Base-by-base conservation (phyloP, 352 stramenopile genomes). In the Pythium graminicola region DNA sequence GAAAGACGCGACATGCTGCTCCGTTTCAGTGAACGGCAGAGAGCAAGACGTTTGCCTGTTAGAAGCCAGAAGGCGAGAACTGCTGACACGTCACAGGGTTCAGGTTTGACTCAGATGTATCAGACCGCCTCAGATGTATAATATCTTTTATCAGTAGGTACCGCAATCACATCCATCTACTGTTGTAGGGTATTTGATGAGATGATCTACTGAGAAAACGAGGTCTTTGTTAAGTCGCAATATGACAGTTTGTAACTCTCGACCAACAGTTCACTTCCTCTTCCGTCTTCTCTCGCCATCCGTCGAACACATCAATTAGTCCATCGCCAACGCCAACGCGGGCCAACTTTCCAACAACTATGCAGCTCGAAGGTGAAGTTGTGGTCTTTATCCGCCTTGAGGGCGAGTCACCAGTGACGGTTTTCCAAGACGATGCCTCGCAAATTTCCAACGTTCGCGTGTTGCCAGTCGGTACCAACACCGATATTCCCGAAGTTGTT, bases 331-430 rank as follows among this genome's bases (percentile, higher is more conserved):
- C 20, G 2, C 24, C 5, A 2, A 23, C 40, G 11, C 16, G 31
- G 6, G 6, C 36, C 36, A 42, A 46, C 22, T 48, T 29, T 47
- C 23, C 48, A 47, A 27, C 35, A 9, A 46, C 1, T 9, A 67
- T 67, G 67, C 54, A 66, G 58, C 68, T 84, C 26, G 59, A 74
- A 27, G 76, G 73, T 24, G 69, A 73, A 56, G 53, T 84, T 38
- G 69, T 57, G 38, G 59, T 84, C 50, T 73, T 85, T 39, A 83
- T 76, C 64, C 73, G 74, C 51, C 60, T 78, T 22, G 53, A 76
- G 29, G 67, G 69, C 38, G 48, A 64, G 20, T 47, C 60, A 10
- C 69, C 74, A 6, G 65, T 81, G 35, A 52, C 70, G 39, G 64
- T 74, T 33, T 56, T 85, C n/a, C 73, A 82, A 62, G 49, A 76